Conservation (phyloP, 108 stramenopile species). For the Cyclotella choctawhatcheeana region DNA sequence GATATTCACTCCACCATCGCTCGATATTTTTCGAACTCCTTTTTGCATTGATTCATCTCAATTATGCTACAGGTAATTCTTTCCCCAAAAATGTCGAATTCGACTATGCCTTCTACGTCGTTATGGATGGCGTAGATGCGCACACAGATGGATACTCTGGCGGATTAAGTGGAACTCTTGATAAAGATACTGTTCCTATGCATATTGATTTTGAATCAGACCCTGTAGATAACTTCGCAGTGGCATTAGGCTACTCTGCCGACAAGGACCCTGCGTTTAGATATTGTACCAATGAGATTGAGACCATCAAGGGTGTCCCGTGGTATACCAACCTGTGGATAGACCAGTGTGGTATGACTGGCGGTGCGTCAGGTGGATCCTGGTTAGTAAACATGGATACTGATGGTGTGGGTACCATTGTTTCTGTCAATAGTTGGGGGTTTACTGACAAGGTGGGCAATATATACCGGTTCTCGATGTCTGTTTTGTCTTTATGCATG, state of each 20-base stretch:
- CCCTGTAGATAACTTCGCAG: conserved; percentile 5
- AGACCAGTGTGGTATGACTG: conserved; percentile 25
- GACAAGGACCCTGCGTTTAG: conserved; percentile 25
- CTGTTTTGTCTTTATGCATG: too few species aligned
- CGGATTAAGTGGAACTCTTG: conserved; percentile 21
- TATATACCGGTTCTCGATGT: too few species aligned
- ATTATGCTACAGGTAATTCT: too few species aligned
- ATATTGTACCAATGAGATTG: conserved; percentile 21
- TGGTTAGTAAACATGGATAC: conserved; percentile 23
- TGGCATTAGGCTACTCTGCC: conserved; percentile 26
- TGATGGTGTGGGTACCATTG: conserved; percentile 16
- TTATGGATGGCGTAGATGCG: conserved; percentile 9
- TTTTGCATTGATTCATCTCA: neutral
- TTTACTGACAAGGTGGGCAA: conserved; percentile 26
- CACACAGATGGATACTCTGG: conserved; percentile 18
- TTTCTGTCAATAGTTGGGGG: conserved; percentile 25
- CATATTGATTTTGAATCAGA: conserved; percentile 23
- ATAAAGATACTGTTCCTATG: conserved; percentile 11
- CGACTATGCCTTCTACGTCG: conserved; percentile 32
- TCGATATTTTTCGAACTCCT: too few species aligned
- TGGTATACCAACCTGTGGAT: conserved; percentile 35
- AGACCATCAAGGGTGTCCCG: conserved; percentile 22
- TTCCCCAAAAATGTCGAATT: conserved; percentile 32
- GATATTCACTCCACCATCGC: too few species aligned
- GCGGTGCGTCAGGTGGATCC: conserved; percentile 29